Evolutionary conservation across 371 early-diverging fungal species (phyloP), one percentile per base, ranked within the genome.

Genomic region (Saksenaea oblongispora): DNA sequence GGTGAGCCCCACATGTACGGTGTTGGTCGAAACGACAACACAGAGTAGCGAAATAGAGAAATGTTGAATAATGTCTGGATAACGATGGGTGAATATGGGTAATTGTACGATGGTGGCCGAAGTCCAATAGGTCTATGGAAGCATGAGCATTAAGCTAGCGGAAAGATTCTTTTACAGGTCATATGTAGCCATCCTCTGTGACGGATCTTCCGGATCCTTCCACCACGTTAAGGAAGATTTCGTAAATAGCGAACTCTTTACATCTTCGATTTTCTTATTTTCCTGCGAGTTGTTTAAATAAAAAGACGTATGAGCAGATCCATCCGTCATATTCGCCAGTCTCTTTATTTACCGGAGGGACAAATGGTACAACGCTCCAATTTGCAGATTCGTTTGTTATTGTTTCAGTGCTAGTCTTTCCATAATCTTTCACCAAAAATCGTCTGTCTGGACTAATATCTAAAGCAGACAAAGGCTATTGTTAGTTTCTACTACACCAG

Each of bases 31-130:
- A 70, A 73, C 1, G 71, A 55, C 4, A 79, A 35, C 1, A 82
- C 64, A 2, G 72, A 65, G 5, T 71, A n/a, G 47, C 64, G 67
- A 42, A 82, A 78, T 3, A 70, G 35, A 10, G 70, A 62, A 11
- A 82, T 62, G 54, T 79, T 74, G 63, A 70, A 82, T 34, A 82
- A 60, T 1, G 78, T 64, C 62, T 76, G 80, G 1, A 82, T 14
- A 15, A 82, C 10, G 0, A 71, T 53, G 22, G 83, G 79, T 5
- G 69, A 59, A 66, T 72, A 79, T 2, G 74, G 58, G 34, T 69
- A 77, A 26, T 74, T 64, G 26, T 72, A 78, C 0, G 69, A 62
- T 14, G 82, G 82, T 24, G 82, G 82, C 9, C 82, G 64, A 34
- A 81, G 58, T 10, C 78, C 82, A 37, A 78, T 64, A 13, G 79